Evolutionary conservation across 148 eudicot genomes (phyloP), one percentile per base, ranked within the genome.

Genomic region (Simmondsia chinensis): DNA sequence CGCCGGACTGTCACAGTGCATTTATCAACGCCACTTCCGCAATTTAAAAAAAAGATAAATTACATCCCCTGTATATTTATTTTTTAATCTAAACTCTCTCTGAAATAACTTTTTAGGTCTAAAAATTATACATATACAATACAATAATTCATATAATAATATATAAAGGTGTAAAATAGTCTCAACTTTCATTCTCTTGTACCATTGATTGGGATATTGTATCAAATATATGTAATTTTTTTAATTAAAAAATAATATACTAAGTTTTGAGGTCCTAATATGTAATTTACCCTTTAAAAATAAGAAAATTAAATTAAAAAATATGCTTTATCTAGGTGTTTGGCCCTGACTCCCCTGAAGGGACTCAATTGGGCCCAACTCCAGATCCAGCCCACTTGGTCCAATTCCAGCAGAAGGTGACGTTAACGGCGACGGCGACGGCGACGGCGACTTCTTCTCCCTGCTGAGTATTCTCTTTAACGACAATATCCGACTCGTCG

Each of bases 401-500:
- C 11, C 26, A 31, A 2, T 30, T 29, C 11, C 33, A 36, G 30
- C 57, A 16, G 46, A 71, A 68, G 50, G 83, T 30, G 16, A 80
- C 83, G 9, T 39, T 52, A 4, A 47, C 66, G 80, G 58, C 18
- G 79, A 42, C 3, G 57, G 40, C 0, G 60, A 48, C 1, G 70
- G 54, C 6, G 54, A 34, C 6, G 54, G 57, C 9, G 79, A 54
- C 35, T 24, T 69, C 23, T 56, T 71, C 7, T 70, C 74, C 53
- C 88, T 43, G 24, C 87, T 89, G 11, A 80, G 56, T 0, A 89
- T 73, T 29, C 87, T 61, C 57, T 43, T 87, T 20, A 82, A 26
- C 34, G 93, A 87, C 12, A 61, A 28, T 40, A 87, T 38, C 20
- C 80, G 70, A 40, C 68, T 53, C 50, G 60, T 59, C 11, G 94